Percentiles rank a stretch among this genome's conserved stretches.
Evolutionary conservation across 345 rosid genomes (phyloP).

Genomic region (Aquilaria sinensis): DNA sequence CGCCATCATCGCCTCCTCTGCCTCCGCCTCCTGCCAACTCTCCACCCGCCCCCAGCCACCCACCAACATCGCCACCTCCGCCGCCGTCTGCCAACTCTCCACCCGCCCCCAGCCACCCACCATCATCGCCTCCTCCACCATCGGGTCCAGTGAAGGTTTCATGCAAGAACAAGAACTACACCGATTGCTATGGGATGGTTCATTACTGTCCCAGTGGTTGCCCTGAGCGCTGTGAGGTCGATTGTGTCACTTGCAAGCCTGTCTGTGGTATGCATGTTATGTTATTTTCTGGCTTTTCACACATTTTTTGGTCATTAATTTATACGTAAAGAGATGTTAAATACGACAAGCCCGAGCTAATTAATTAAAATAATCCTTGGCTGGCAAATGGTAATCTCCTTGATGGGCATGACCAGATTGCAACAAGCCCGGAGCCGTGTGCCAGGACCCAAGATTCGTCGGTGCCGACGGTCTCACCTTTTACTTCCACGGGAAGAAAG

Average conservation of each 20-base stretch:
- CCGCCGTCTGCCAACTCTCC: constrained; percentile 13
- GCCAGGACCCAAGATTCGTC: constrained; percentile 66
- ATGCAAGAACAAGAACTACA: constrained; percentile 31
- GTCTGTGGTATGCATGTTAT: constrained; percentile 37
- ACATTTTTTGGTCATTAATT: neutral
- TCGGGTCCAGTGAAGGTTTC: constrained; percentile 26
- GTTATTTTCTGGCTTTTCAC: neutral
- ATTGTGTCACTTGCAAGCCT: constrained; percentile 58
- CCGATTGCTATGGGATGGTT: constrained; percentile 36
- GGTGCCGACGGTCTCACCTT: constrained; percentile 63
- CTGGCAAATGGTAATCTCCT: neutral
- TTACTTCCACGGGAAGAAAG: constrained; percentile 72
- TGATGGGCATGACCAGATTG: constrained; percentile 28
- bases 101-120: neutral
- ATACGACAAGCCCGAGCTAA: too few species aligned
- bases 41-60: constrained; percentile 3
- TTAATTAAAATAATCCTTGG: neutral
- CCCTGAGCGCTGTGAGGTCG: constrained; percentile 45
- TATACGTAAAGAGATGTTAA: neutral
- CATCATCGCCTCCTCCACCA: constrained; percentile 33
- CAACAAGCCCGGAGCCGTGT: constrained; percentile 48
- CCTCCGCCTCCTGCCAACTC: constrained; percentile 5
- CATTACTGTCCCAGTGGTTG: constrained; percentile 40
- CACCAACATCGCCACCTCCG: constrained; percentile 10
- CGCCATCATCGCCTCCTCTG: constrained; percentile 12